phyloP scores from a whole-genome alignment of 768 basidiomycete genomes.

The Lactarius deliciosus region DNA sequence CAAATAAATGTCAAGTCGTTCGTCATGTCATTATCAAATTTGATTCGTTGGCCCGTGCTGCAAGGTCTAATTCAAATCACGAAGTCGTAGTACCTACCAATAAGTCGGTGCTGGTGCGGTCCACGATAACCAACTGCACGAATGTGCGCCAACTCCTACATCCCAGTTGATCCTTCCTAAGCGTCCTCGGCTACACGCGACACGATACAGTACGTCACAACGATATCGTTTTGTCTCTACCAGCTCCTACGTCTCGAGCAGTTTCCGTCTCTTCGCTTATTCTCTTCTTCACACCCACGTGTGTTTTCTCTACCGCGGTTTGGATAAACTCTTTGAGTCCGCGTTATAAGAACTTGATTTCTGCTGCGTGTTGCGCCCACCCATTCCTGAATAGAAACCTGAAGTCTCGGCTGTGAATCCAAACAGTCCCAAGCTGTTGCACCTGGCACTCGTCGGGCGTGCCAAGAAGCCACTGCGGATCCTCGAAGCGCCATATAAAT shows the following conservation, averaged over 20 bases:
- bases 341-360: background rate
- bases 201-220: background rate
- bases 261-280: background rate
- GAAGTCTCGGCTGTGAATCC: background rate
- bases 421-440: background rate
- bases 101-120: no score
- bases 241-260: background rate
- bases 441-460: background rate
- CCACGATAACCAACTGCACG: no score
- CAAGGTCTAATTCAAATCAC: no score
- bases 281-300: background rate
- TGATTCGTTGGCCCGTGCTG: no score
- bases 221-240: background rate
- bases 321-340: background rate
- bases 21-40: no score
- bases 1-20: background rate
- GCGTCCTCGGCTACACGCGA: no score
- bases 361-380: background rate
- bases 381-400: background rate
- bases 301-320: background rate
- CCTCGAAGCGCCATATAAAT: background rate
- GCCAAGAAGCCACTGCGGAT: background rate
- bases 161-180: no score
- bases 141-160: no score
- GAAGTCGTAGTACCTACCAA: no score